Evolutionary conservation across 768 basidiomycete genomes (phyloP), one percentile per base, ranked within the genome.

Genomic region (Rubroboletus satanas): DNA sequence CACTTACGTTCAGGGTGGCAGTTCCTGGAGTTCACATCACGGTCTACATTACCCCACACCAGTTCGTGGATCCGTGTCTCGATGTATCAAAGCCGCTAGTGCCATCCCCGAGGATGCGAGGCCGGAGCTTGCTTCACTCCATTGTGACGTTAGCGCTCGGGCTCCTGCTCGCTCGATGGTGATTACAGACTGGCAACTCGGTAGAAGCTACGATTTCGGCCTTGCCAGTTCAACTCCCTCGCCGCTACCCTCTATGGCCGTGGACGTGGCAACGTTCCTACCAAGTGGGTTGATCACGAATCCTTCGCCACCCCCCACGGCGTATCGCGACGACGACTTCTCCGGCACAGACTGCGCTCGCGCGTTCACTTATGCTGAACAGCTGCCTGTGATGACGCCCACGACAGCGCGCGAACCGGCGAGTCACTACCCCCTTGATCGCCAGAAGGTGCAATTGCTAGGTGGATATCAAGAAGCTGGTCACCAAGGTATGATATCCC

Each of bases 31-130:
- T 52, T 57, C 64, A 52, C 64, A 35, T 38, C 67, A 57, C 61
- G 45, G 57, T 55, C 54, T 65, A 33, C 63, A 58, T 46, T 65
- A 61, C 67, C 67, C 68, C 61, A 50, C 63, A 63, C 58, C 66
- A 0, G 52, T 52, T 39, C 57, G 55, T 55, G 57, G 50, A 45
- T 58, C 56, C 66, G 38, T 68, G 37, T 59, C 66, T 23, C 61
- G 33, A 42, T 52, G 18, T 14, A 47, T 63, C 41, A 54, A 54
- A 15, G 36, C 45, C 52, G 48, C 49, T 33, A 50, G 58, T 42
- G 7, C 32, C 52, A 61, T 68, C 35, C 46, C 66, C 60, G 61
- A 68, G 59, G 59, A 59, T 58, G 63, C 52, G 65, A 67, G 65
- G 59, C 45, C 56, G 37, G 59, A 45, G 15, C 58, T 58, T 37